phyloP scores from a whole-genome alignment of 345 rosid species.

The Balakata baccata region DNA sequence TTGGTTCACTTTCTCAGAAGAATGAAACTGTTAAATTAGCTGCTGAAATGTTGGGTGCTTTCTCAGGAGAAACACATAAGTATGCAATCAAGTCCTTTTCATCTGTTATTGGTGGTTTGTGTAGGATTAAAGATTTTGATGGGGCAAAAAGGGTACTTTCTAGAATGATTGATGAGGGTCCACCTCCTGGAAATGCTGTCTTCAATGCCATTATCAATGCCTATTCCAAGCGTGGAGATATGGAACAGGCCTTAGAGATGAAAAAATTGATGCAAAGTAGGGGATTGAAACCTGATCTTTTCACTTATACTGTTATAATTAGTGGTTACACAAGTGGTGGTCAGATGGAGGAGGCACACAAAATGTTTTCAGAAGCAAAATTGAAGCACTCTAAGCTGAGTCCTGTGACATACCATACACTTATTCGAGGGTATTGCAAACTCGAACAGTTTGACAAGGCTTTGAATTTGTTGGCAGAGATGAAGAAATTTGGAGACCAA shows the following conservation, averaged over 20 bases:
- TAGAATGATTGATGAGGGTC: constrained; percentile 71
- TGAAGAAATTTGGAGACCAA: constrained; percentile 58
- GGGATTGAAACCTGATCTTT: constrained; percentile 81
- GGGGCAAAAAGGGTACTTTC: constrained; percentile 54
- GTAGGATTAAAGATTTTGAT: constrained; percentile 55
- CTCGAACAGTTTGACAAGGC: constrained; percentile 71
- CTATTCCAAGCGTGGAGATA: constrained; percentile 56
- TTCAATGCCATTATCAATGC: constrained; percentile 56
- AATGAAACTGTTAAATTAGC: constrained; percentile 65
- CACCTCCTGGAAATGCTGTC: constrained; percentile 77
- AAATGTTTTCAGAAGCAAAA: constrained; percentile 61
- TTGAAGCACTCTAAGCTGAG: constrained; percentile 61
- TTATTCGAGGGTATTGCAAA: constrained; percentile 78
- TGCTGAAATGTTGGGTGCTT: constrained; percentile 47
- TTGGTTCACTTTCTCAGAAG: constrained; percentile 45
- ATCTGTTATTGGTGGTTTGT: constrained; percentile 59
- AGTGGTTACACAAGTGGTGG: constrained; percentile 76
- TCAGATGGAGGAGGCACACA: constrained; percentile 61
- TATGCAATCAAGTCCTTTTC: constrained; percentile 69
- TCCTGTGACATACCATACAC: constrained; percentile 69
- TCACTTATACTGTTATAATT: constrained; percentile 67
- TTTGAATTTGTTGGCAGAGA: constrained; percentile 58
- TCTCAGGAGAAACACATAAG: constrained; percentile 46
- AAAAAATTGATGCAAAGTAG: constrained; percentile 64
- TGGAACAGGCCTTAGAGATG: constrained; percentile 53